Conservation (phyloP, 495 filamentous ascomycete species). For the Penicillium cataractarum region DNA sequence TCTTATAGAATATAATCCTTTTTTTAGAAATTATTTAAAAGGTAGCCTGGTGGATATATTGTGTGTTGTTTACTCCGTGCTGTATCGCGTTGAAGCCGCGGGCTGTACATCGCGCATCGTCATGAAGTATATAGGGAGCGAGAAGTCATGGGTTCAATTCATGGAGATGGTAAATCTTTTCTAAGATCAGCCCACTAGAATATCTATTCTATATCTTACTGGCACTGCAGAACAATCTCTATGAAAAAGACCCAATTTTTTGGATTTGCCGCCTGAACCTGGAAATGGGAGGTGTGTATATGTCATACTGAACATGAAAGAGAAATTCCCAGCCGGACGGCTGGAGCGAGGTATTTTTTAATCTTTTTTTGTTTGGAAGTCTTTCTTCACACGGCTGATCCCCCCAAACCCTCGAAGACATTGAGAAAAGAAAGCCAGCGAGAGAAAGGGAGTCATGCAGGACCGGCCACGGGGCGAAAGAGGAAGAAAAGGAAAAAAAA, state of each 20-base stretch:
- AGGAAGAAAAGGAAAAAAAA: slow-evolving; percentile 21
- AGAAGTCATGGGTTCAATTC: too few species aligned
- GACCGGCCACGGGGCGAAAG: slow-evolving; percentile 39
- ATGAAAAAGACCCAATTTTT: slow-evolving; percentile 36
- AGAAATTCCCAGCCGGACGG: slow-evolving; percentile 38
- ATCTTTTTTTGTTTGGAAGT: slow-evolving; percentile 46
- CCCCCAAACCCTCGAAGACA: slow-evolving; percentile 13
- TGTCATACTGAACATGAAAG: slow-evolving; percentile 50
- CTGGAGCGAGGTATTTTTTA: slow-evolving; percentile 47
- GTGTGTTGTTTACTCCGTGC: too few species aligned
- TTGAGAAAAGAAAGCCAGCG: background rate
- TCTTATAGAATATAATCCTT: too few species aligned
- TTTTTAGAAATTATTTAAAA: too few species aligned
- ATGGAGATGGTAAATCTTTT: too few species aligned
- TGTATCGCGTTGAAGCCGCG: too few species aligned
- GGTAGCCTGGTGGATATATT: too few species aligned
- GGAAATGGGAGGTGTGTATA: slow-evolving; percentile 41
- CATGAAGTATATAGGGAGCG: too few species aligned
- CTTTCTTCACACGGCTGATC: slow-evolving; percentile 44
- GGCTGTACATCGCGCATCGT: too few species aligned
- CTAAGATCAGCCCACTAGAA: too few species aligned
- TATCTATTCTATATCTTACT: too few species aligned
- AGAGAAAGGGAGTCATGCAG: slow-evolving; percentile 34
- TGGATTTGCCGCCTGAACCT: slow-evolving; percentile 42
- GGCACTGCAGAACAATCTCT: background rate